A percentile compares a stretch with the other conserved stretches of the same genome.
Evolutionary conservation across 2,329 filamentous ascomycete genomes (phyloP).

Genomic region (Paraconiothyrium sp.): DNA sequence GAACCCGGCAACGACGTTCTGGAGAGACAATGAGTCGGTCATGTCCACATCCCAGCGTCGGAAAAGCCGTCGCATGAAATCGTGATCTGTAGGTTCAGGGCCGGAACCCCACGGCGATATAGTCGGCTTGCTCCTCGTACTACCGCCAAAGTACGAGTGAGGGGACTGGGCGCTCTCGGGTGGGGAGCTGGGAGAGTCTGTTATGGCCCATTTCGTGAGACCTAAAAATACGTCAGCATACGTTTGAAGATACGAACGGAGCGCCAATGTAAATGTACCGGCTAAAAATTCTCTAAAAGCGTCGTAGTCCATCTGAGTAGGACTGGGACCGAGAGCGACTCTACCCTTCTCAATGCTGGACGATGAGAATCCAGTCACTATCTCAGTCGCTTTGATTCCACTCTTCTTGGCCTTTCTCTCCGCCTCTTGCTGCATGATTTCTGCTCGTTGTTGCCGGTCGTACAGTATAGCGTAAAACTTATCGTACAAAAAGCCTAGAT

Average conservation of each 20-base stretch:
- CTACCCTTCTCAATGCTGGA: slow-evolving; percentile 79
- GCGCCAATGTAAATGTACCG: slow-evolving; percentile 41
- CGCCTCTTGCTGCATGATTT: slow-evolving; percentile 69
- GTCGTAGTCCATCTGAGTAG: slow-evolving; percentile 96
- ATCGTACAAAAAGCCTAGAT: slow-evolving; percentile 91
- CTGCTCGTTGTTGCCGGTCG: slow-evolving; percentile 85
- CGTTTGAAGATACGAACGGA: background rate
- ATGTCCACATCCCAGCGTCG: slow-evolving; percentile 85
- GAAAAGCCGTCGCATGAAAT: slow-evolving; percentile 91
- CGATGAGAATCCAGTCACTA: slow-evolving; percentile 59
- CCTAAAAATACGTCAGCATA: slow-evolving; percentile 52
- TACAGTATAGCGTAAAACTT: slow-evolving; percentile 93
- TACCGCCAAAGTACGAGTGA: slow-evolving; percentile 66
- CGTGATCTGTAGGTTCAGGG: slow-evolving; percentile 85
- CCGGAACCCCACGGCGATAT: slow-evolving; percentile 67
- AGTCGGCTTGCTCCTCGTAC: slow-evolving; percentile 51
- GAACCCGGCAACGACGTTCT: slow-evolving; percentile 90
- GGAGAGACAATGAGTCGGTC: slow-evolving; percentile 80
- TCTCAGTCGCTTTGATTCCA: slow-evolving; percentile 61
- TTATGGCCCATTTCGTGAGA: slow-evolving; percentile 91
- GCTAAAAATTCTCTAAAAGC: slow-evolving; percentile 94
- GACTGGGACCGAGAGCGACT: slow-evolving; percentile 87
- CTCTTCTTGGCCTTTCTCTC: slow-evolving; percentile 77
- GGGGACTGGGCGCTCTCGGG: slow-evolving; percentile 63
- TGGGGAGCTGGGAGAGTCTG: slow-evolving; percentile 77